Evolutionary conservation across 2,329 filamentous ascomycete genomes (phyloP).

Genomic region (Colletotrichum tanaceti): DNA sequence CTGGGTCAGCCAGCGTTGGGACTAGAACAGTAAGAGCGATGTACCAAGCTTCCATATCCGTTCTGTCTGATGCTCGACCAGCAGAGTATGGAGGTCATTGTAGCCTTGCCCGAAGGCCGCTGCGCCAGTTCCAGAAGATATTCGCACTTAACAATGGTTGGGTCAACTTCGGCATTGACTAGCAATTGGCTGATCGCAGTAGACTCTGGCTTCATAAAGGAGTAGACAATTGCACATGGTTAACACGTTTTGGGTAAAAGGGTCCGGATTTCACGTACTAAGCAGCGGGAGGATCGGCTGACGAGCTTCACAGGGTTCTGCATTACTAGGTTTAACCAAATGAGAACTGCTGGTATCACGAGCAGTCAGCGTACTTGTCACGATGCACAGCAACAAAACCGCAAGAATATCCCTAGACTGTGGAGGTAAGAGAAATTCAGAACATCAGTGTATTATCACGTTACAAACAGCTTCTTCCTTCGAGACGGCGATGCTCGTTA

Average conservation of each 20-base stretch:
- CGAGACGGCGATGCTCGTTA: too few species aligned
- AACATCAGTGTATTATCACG: too few species aligned
- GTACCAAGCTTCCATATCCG: slow-evolving; percentile 39
- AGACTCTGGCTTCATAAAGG: slow-evolving; percentile 41
- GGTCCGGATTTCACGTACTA: slow-evolving; percentile 39
- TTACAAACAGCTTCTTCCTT: too few species aligned
- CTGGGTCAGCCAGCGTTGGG: slow-evolving; percentile 36
- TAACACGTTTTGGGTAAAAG: slow-evolving; percentile 35
- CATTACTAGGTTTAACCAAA: slow-evolving; percentile 40
- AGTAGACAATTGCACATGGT: slow-evolving; percentile 35
- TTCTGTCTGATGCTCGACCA: slow-evolving; percentile 43
- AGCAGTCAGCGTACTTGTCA: too few species aligned
- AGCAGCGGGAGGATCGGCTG: slow-evolving; percentile 36
- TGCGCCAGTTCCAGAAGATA: slow-evolving; percentile 8
- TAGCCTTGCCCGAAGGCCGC: slow-evolving; percentile 42
- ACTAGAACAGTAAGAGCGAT: slow-evolving; percentile 14
- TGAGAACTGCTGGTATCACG: slow-evolving; percentile 9
- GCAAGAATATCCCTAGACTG: too few species aligned
- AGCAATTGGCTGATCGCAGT: slow-evolving; percentile 36
- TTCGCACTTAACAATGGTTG: slow-evolving; percentile 20
- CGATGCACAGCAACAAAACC: too few species aligned
- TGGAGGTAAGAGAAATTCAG: too few species aligned
- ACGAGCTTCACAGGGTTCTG: slow-evolving; percentile 34
- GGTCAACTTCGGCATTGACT: slow-evolving; percentile 39
- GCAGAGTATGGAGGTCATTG: slow-evolving; percentile 43